Conservation (phyloP, 2,329 filamentous ascomycete genomes). For the Trichoderma citrinoviride region DNA sequence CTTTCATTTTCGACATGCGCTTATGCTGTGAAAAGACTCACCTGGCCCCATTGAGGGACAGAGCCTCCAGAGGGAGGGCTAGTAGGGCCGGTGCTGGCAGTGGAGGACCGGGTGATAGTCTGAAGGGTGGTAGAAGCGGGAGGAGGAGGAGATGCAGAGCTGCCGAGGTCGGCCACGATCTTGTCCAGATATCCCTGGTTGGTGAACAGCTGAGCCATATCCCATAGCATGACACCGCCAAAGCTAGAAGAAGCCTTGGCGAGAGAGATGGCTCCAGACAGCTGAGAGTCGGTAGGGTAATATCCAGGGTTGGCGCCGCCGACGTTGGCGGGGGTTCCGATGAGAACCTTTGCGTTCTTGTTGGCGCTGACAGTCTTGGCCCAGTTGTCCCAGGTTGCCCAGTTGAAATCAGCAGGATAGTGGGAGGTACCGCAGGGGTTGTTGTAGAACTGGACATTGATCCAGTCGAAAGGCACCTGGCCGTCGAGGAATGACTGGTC, state of each 20-base stretch:
- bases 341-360: constrained; percentile 56
- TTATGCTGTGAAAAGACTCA: no score
- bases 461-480: constrained; percentile 54
- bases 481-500: constrained; percentile 55
- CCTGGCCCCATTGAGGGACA: constrained; percentile 27
- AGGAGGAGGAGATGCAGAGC: background rate
- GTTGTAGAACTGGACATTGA: constrained; percentile 68
- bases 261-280: constrained; percentile 53
- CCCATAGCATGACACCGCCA: constrained; percentile 69
- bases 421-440: constrained; percentile 60
- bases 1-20: no score
- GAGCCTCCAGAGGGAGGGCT: constrained; percentile 14
- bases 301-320: constrained; percentile 50
- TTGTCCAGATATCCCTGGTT: constrained; percentile 55
- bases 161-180: constrained; percentile 38
- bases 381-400: constrained; percentile 64
- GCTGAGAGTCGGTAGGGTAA: constrained; percentile 47
- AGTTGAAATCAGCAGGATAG: constrained; percentile 52
- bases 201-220: constrained; percentile 57
- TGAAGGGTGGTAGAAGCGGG: constrained; percentile 1
- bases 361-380: constrained; percentile 57
- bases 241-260: constrained; percentile 56
- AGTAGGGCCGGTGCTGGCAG: background rate
- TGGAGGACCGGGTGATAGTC: constrained; percentile 4
- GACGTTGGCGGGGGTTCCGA: constrained; percentile 58